Evolutionary conservation across 805 yeast genomes (phyloP).

Genomic region (Teunomyces stri): DNA sequence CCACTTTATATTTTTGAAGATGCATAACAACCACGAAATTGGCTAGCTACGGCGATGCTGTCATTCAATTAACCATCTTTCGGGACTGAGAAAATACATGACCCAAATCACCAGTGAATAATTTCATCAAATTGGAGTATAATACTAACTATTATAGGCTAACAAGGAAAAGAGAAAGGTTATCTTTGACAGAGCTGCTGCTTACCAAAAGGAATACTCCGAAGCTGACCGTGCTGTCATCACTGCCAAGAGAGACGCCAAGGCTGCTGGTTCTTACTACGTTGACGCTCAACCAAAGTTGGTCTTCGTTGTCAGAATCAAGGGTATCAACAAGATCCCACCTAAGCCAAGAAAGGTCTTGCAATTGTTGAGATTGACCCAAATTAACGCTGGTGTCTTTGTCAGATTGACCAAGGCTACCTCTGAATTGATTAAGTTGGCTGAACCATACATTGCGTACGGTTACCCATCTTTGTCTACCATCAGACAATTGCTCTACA

Average conservation of each 20-base stretch:
- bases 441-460: slow-evolving; percentile 95
- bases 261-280: slow-evolving; percentile 91
- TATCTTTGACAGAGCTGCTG: slow-evolving; percentile 91
- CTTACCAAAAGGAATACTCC: slow-evolving; percentile 92
- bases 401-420: slow-evolving; percentile 96
- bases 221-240: slow-evolving; percentile 87
- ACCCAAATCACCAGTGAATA: slow-evolving; percentile 3
- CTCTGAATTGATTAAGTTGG: slow-evolving; percentile 84
- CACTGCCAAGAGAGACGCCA: slow-evolving; percentile 89
- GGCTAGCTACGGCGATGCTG: slow-evolving; percentile 75
- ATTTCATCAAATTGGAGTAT: not conserved
- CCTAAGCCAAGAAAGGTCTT: slow-evolving; percentile 99
- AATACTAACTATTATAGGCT: slow-evolving; percentile 41
- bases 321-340: slow-evolving; percentile 98
- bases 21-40: slow-evolving; percentile 46
- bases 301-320: slow-evolving; percentile 95
- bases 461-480: slow-evolving; percentile 95
- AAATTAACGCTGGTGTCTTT: slow-evolving; percentile 93
- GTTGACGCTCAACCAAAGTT: slow-evolving; percentile 93
- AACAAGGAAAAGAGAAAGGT: slow-evolving; percentile 57
- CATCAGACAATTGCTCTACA: slow-evolving; percentile 89
- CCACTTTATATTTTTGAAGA: slow-evolving; percentile 41
- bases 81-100: slow-evolving; percentile 62
- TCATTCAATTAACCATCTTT: slow-evolving; percentile 80
- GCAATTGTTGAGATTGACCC: slow-evolving; percentile 89